These are phyloP conservation scores for Emericellopsis cladophorae DNA, from an alignment of 2,329 filamentous ascomycete species.

Conservation along the genomic window DNA sequence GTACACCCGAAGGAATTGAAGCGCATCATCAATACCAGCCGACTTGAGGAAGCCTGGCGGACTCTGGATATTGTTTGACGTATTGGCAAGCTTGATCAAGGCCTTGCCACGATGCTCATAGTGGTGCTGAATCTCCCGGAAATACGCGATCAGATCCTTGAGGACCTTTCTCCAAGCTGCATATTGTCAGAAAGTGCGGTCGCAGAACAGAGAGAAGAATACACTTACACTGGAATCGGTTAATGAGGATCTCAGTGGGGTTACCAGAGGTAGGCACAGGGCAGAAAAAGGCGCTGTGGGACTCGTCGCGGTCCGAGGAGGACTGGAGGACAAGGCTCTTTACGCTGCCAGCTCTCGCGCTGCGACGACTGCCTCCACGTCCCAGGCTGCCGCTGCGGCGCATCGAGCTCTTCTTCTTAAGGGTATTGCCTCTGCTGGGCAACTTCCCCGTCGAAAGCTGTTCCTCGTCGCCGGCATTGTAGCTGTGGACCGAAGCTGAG, in stretches of 20 bases:
- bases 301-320: conserved; percentile 52
- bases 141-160: conserved; percentile 89
- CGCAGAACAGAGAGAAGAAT: neutral
- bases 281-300: conserved; percentile 76
- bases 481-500: conserved; percentile 46
- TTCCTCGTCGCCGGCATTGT: conserved; percentile 28
- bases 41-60: conserved; percentile 67
- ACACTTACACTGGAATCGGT: conserved; percentile 70
- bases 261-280: conserved; percentile 80
- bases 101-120: conserved; percentile 81
- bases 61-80: conserved; percentile 66
- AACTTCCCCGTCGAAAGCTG: conserved; percentile 13
- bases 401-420: conserved; percentile 81
- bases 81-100: conserved; percentile 68
- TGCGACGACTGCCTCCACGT: conserved; percentile 68
- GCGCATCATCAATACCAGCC: conserved; percentile 79
- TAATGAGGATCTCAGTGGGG: conserved; percentile 78
- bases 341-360: conserved; percentile 76
- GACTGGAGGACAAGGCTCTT: conserved; percentile 65
- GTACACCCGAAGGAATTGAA: conserved; percentile 67
- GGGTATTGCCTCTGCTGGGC: conserved; percentile 49
- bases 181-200: neutral
- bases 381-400: conserved; percentile 62
- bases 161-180: conserved; percentile 88
- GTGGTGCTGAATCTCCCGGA: conserved; percentile 78